Base-by-base conservation (phyloP, 2,329 filamentous ascomycete species). In the Leptographium lundbergii region DNA sequence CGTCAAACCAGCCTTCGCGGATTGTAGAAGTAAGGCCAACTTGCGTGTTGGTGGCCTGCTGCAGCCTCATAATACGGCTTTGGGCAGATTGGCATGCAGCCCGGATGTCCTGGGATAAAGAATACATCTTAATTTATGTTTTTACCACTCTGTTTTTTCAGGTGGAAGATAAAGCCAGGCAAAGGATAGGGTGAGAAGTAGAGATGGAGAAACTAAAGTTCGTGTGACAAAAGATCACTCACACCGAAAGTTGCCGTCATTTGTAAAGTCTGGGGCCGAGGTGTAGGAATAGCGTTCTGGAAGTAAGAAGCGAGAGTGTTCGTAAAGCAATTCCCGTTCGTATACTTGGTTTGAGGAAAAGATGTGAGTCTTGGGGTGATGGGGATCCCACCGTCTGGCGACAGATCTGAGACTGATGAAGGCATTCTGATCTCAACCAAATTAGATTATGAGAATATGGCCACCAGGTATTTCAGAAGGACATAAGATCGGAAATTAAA, bases 51-150 rank as follows among this genome's bases (percentile, higher is more conserved):
- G 60, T 63, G 6, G 61, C 63, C 39, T 63, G 61, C 50, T 66
- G 64, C 2, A 66, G 60, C 7, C 61, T 54, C 61, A 66, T 64
- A 57, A 65, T 64, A 27, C 63, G 61, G 32, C 25, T 25, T 50
- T 65, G 63, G 1, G 63, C 64, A 4, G 58, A 56, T 36, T 61
- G 61, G 54, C 64, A 66, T 3, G 59, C 39, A 1, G 45, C 10
- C 6, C 62, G 63, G 34, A 66, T 64, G 7, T 54, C 51, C 51
- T 54, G 17, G 27, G 14, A 14, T 3, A 51, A 51, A 51, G 25
- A 51, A 9, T 24, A n/a, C 24, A 17, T 29, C 3, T 19, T 13
- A 17, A 25, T 2, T 14, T 24, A 4, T 14, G 24, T 11, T 27
- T 17, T n/a, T n/a, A n/a, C 22, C 6, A 11, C 6, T 1, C 22